These are phyloP conservation scores for Podospora pseudoanserina DNA, from an alignment of 495 filamentous ascomycete genomes.

Conservation along the genomic window DNA sequence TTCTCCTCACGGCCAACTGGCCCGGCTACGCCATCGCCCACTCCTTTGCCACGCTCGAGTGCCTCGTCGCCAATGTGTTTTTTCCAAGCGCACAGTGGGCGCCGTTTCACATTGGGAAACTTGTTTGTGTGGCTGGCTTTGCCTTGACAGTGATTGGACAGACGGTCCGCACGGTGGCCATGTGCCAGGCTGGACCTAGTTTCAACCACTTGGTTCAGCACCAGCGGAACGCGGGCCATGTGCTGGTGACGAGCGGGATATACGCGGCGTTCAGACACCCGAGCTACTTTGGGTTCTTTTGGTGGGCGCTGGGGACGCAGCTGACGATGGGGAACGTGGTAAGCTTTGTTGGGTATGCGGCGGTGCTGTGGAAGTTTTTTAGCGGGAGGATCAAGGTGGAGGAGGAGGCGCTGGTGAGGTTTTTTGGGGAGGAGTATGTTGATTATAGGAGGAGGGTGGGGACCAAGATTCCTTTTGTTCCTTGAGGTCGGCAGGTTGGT, in stretches of 20 bases:
- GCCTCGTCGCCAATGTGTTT: slow-evolving; percentile 54
- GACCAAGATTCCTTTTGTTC: slow-evolving; percentile 67
- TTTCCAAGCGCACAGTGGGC: slow-evolving; percentile 52
- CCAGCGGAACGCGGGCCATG: slow-evolving; percentile 61
- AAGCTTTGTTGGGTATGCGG: slow-evolving; percentile 68
- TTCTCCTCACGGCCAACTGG: slow-evolving; percentile 84
- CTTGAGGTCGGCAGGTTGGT: slow-evolving; percentile 4
- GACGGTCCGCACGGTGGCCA: slow-evolving; percentile 66
- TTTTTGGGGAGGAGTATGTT: slow-evolving; percentile 83
- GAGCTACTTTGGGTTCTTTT: slow-evolving; percentile 95
- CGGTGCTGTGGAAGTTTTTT: slow-evolving; percentile 85
- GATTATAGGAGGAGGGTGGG: slow-evolving; percentile 66
- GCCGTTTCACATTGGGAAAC: slow-evolving; percentile 28
- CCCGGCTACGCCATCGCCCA: slow-evolving; percentile 82
- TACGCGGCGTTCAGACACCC: slow-evolving; percentile 70
- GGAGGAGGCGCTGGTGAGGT: slow-evolving; percentile 69
- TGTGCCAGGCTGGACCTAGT: slow-evolving; percentile 83
- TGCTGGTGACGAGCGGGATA: slow-evolving; percentile 71
- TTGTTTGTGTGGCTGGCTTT: slow-evolving; percentile 54
- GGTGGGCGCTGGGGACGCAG: slow-evolving; percentile 95
- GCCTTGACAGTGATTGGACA: slow-evolving; percentile 68
- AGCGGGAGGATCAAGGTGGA: slow-evolving; percentile 67
- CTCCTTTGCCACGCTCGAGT: slow-evolving; percentile 66
- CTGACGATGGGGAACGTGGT: slow-evolving; percentile 79
- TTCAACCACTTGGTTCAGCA: slow-evolving; percentile 88